phyloP scores from a whole-genome alignment of 1,284 basidiomycete genomes.

The Pyrrhoderma noxium region DNA sequence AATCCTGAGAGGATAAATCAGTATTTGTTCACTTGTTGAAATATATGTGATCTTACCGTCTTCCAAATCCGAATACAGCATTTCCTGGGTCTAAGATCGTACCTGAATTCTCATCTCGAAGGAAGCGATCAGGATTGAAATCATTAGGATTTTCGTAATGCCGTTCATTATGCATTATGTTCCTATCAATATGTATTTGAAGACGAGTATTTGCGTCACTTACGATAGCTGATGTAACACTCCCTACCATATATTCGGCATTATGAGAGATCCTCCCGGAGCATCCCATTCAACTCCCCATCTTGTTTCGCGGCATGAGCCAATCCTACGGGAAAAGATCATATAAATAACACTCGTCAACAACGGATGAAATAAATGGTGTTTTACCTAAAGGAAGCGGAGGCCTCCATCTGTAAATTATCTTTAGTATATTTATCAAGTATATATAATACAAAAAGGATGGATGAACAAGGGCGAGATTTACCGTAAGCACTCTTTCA shows the following conservation, averaged over 20 bases:
- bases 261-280: constrained; percentile 9
- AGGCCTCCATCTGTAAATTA: constrained; percentile 1
- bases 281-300: constrained; percentile 13
- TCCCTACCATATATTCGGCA: constrained; percentile 17
- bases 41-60: neutral
- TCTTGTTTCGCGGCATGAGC: neutral
- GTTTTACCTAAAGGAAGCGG: constrained; percentile 9
- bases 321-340: neutral
- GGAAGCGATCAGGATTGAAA: constrained; percentile 12
- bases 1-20: constrained; percentile 4
- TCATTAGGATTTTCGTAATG: constrained; percentile 7
- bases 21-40: neutral
- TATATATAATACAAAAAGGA: neutral
- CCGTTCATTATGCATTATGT: constrained; percentile 15
- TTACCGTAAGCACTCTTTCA: constrained; percentile 27
- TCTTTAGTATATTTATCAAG: neutral
- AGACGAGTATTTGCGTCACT: neutral
- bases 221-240: neutral
- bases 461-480: neutral
- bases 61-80: constrained; percentile 1
- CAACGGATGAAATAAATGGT: too few species aligned
- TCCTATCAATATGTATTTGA: neutral
- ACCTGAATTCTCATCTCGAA: neutral
- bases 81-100: neutral
- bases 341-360: too few species aligned